A percentile compares a stretch with the other conserved stretches of the same genome.
Evolutionary conservation across 768 basidiomycete species (phyloP).

Genomic region (Tricholoma matsutake): DNA sequence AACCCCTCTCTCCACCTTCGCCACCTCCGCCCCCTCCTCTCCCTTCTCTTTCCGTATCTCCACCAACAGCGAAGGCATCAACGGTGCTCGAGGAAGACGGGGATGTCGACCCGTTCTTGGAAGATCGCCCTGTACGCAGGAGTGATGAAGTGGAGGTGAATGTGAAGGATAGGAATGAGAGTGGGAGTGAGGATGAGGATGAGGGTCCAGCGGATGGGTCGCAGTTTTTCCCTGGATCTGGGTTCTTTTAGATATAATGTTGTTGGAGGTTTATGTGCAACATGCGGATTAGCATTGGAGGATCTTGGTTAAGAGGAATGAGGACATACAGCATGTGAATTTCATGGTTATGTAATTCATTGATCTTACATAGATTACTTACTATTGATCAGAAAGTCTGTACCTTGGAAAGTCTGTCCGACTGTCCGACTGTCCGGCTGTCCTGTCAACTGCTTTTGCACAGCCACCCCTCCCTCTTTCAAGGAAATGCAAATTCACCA

Average conservation of each 20-base stretch:
- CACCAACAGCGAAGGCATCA: constrained; percentile 4
- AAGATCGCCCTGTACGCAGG: constrained; percentile 24
- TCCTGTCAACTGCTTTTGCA: too few relatives aligned
- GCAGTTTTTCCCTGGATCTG: constrained; percentile 39
- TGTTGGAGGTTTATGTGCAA: too few relatives aligned
- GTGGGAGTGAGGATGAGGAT: constrained; percentile 21
- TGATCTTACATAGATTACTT: too few relatives aligned
- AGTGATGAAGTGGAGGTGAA: constrained; percentile 29
- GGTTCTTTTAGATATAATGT: constrained; percentile 22
- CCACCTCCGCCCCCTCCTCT: constrained; percentile 1
- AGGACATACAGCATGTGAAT: too few relatives aligned
- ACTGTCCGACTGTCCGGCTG: too few relatives aligned
- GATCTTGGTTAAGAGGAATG: too few relatives aligned
- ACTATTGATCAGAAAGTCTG: too few relatives aligned
- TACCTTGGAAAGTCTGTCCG: too few relatives aligned
- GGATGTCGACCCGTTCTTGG: background rate
- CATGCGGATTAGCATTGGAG: too few relatives aligned
- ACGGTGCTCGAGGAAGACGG: background rate
- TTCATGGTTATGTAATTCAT: too few relatives aligned
- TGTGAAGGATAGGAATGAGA: constrained; percentile 33
- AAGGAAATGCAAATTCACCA: too few relatives aligned
- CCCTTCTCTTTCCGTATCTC: constrained; percentile 3
- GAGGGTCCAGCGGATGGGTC: constrained; percentile 25
- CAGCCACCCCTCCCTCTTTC: too few relatives aligned
- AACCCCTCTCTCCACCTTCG: constrained; percentile 22